A percentile compares a stretch with the other conserved stretches of the same genome.
phyloP scores from a whole-genome alignment of 352 stramenopile genomes.

The Phytopythium delawarense region DNA sequence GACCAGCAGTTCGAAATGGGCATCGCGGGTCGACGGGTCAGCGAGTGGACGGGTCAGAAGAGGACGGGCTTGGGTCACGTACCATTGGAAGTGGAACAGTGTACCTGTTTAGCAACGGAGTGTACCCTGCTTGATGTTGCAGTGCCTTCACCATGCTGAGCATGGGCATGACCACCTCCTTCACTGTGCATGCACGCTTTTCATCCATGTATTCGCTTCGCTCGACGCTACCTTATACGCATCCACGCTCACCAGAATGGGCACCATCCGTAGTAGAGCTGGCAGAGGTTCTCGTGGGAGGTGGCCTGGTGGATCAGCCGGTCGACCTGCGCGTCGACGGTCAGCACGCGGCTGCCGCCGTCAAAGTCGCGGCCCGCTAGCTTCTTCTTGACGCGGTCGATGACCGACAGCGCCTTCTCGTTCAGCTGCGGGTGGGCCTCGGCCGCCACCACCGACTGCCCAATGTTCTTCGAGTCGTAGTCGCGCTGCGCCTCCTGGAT shows the following conservation, averaged over 20 bases:
- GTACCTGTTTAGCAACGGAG: too few species aligned
- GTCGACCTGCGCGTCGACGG: conserved; percentile 94
- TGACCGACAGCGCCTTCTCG: conserved; percentile 93
- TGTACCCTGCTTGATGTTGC: too few species aligned
- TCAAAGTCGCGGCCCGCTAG: conserved; percentile 98
- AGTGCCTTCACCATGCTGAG: too few species aligned
- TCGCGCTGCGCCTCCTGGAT: conserved; percentile 56
- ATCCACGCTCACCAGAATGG: conserved; percentile 72
- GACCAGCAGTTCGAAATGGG: neutral
- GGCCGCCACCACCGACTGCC: conserved; percentile 48
- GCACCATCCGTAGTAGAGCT: conserved; percentile 99
- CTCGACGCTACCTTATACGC: neutral
- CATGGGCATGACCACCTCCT: too few species aligned
- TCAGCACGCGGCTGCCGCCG: conserved; percentile 73
- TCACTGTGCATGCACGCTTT: too few species aligned
- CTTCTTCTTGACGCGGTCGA: conserved; percentile 99
- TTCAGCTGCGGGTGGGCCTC: conserved; percentile 76
- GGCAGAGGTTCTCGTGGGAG: conserved; percentile 98
- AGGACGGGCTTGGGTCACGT: too few species aligned
- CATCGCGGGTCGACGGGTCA: neutral
- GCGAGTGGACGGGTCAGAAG: too few species aligned
- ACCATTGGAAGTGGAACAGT: too few species aligned
- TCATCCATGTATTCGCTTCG: too few species aligned
- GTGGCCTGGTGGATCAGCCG: conserved; percentile 98
- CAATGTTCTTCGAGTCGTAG: conserved; percentile 48